Evolutionary conservation across 441 rosid genomes (phyloP), one percentile per base, ranked within the genome.

Genomic region (Populus hybrid): DNA sequence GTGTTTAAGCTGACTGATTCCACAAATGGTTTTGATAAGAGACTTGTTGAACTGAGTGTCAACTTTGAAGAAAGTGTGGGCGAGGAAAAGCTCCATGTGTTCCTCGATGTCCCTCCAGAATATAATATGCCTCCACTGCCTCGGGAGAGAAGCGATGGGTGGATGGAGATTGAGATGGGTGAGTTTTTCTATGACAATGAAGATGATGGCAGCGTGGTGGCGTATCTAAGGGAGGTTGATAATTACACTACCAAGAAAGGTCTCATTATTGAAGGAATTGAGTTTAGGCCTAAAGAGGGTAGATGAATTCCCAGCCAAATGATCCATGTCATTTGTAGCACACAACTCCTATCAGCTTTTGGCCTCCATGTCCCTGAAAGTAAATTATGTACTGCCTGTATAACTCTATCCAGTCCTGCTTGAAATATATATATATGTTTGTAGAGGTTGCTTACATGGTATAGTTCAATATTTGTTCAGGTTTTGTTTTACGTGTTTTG

Each of bases 151-250:
- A 50, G 78, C 45, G 84, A 87, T 76, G 82, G 84, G 12, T 88
- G 91, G 91, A 79, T 74, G 76, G 89, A 90, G 80, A 77, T 86
- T 21, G 82, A 86, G 84, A 69, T 90, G 77, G 89, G 90, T 0
- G 82, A 78, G 69, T 35, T 87, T 73, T 72, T 36, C 56, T 81
- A 68, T 7, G 63, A 75, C 18, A 4, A 56, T 74, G 89, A 82
- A 4, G 85, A 68, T 40, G 81, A 56, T 69, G 84, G 83, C 31
- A 74, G 63, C 2, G 11, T 87, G 63, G 75, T 77, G 53, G 53
- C 73, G 50, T 67, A 28, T 73, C 4, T 88, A 1, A 36, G 26
- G 81, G 86, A 87, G 72, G 76, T 82, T 71, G 74, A 66, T 26
- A 0, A 12, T 29, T 23, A 1, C 21, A 64, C 38, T 38, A 31